phyloP scores from a whole-genome alignment of 768 basidiomycete genomes.

The Cystofilobasidium capitatum region DNA sequence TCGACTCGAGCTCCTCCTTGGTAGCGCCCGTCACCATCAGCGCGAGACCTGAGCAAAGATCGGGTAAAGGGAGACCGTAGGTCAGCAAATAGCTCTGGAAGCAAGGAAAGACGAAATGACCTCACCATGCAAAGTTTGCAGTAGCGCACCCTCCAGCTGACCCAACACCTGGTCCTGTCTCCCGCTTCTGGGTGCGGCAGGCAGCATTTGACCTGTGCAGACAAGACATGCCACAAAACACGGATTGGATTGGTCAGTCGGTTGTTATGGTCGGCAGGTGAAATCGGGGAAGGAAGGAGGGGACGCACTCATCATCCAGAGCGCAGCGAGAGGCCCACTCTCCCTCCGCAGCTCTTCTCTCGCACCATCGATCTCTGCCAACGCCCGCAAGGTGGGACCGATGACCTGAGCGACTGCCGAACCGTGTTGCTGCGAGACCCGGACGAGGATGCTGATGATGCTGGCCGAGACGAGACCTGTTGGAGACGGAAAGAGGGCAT shows the following conservation, averaged over 20 bases:
- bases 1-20: neutral
- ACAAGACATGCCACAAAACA: too few species aligned
- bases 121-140: neutral
- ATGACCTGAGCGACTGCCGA: conserved; percentile 2
- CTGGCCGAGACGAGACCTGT: conserved; percentile 2
- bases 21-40: conserved; percentile 1
- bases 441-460: conserved; percentile 8
- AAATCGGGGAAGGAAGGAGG: neutral
- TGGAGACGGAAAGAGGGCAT: neutral
- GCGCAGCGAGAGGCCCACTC: neutral
- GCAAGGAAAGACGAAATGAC: too few species aligned
- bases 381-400: neutral
- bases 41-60: neutral
- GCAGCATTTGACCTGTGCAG: neutral
- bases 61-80: neutral
- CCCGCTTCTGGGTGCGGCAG: conserved; percentile 1
- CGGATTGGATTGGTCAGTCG: too few species aligned
- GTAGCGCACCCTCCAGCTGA: neutral
- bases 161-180: neutral
- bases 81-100: too few species aligned
- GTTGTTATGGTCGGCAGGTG: neutral
- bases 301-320: conserved; percentile 7
- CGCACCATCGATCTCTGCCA: conserved; percentile 2
- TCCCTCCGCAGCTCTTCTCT: conserved; percentile 1
- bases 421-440: conserved; percentile 3